Evolutionary conservation across 129 eudicot genomes (phyloP).

Genomic region (Rutidosis leptorrhynchoides): DNA sequence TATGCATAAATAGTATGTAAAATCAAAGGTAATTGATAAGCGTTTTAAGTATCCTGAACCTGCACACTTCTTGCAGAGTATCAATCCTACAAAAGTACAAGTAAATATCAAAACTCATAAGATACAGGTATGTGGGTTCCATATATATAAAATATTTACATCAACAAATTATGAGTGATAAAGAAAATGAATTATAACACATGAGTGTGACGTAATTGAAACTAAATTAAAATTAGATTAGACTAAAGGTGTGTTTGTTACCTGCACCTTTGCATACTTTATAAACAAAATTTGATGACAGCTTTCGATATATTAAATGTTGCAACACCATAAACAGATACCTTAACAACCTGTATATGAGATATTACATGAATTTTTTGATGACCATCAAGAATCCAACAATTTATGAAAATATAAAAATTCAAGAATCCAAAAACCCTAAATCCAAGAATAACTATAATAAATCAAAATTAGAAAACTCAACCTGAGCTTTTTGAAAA

Average conservation of each 20-base stretch:
- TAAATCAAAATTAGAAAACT: neutral
- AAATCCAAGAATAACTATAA: too few species aligned
- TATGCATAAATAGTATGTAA: neutral
- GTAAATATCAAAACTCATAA: slow-evolving; percentile 7
- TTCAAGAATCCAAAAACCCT: too few species aligned
- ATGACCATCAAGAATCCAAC: too few species aligned
- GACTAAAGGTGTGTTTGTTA: slow-evolving; percentile 18
- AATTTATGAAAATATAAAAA: too few species aligned
- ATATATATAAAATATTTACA: neutral
- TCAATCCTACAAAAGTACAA: slow-evolving; percentile 51
- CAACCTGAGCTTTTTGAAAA: slow-evolving; percentile 78
- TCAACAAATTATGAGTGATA: neutral
- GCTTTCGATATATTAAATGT: too few species aligned
- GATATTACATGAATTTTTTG: too few species aligned
- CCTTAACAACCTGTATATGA: too few species aligned
- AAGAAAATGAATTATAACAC: neutral
- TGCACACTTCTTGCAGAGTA: slow-evolving; percentile 83
- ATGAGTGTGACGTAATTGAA: neutral
- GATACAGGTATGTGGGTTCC: neutral
- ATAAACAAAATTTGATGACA: too few species aligned
- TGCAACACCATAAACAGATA: too few species aligned
- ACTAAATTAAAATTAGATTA: neutral
- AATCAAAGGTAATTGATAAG: slow-evolving; percentile 38
- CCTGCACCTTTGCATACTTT: slow-evolving; percentile 99
- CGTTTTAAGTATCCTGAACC: slow-evolving; percentile 84